Evolutionary conservation across 306 rosid species (phyloP).

Genomic region (Urtica urens): DNA sequence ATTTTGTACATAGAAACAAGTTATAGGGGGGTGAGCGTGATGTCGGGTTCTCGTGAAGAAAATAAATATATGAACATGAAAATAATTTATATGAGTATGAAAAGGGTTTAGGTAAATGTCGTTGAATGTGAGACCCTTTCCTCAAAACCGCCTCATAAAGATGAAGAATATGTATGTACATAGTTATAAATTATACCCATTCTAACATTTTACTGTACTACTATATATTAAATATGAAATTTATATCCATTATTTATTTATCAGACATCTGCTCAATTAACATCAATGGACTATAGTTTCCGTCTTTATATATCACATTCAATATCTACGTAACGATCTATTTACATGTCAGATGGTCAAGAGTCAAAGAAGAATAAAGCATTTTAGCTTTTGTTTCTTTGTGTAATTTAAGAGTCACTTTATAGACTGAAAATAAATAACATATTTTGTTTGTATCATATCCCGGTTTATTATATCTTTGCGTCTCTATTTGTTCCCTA

Average conservation of each 20-base stretch:
- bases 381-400: constrained; percentile 38
- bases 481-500: constrained; percentile 1
- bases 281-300: constrained; percentile 7
- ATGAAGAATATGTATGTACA: constrained; percentile 31
- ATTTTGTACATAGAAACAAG: neutral
- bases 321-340: too few species aligned
- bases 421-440: neutral
- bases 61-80: neutral
- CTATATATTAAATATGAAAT: neutral
- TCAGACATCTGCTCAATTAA: neutral
- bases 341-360: too few species aligned
- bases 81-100: neutral
- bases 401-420: constrained; percentile 1
- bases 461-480: constrained; percentile 7
- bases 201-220: constrained; percentile 12
- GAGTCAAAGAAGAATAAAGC: constrained; percentile 55
- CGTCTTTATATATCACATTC: neutral
- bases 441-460: neutral
- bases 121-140: constrained; percentile 86
- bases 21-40: constrained; percentile 3
- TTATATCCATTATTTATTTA: too few species aligned
- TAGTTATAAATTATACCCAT: constrained; percentile 28
- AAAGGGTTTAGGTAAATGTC: constrained; percentile 47
- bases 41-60: constrained; percentile 11
- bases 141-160: constrained; percentile 55